Evolutionary conservation across 768 basidiomycete species (phyloP).

Genomic region (Calocybe gangraenosa): DNA sequence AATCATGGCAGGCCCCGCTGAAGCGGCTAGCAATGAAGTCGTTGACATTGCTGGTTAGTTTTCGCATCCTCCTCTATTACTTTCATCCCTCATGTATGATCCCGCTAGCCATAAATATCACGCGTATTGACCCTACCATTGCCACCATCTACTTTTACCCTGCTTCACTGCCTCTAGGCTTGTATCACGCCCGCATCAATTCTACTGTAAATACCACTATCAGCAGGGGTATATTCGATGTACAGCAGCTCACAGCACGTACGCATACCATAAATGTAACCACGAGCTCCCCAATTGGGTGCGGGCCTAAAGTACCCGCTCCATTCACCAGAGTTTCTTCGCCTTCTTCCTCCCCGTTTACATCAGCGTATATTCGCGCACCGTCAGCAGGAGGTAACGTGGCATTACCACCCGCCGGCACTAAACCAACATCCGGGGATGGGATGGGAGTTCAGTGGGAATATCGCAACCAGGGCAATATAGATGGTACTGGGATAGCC

Average conservation of each 20-base stretch:
- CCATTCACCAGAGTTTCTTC: conserved; percentile 5
- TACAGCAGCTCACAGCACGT: conserved; percentile 2
- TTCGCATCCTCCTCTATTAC: neutral
- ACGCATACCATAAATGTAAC: conserved; percentile 6
- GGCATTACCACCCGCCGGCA: neutral
- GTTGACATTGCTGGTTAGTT: conserved; percentile 4
- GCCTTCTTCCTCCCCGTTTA: conserved; percentile 1
- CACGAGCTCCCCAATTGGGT: conserved; percentile 7
- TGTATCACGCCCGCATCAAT: conserved; percentile 8
- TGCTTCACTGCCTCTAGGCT: conserved; percentile 4
- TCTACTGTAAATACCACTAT: conserved; percentile 3
- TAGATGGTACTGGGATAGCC: neutral
- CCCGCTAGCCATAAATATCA: neutral
- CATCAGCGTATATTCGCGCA: neutral
- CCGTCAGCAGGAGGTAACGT: conserved; percentile 5
- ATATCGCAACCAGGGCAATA: conserved; percentile 3
- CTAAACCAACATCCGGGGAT: neutral
- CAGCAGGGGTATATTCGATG: neutral
- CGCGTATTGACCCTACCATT: neutral
- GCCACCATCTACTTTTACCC: conserved; percentile 1
- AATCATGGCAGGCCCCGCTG: conserved; percentile 3
- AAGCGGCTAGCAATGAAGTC: conserved; percentile 1
- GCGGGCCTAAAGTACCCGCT: conserved; percentile 1
- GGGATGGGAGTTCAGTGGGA: neutral
- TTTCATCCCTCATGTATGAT: neutral